Percentiles rank a stretch among this genome's conserved stretches.
Evolutionary conservation across 495 filamentous ascomycete species (phyloP).

Genomic region (Neurospora sp.): DNA sequence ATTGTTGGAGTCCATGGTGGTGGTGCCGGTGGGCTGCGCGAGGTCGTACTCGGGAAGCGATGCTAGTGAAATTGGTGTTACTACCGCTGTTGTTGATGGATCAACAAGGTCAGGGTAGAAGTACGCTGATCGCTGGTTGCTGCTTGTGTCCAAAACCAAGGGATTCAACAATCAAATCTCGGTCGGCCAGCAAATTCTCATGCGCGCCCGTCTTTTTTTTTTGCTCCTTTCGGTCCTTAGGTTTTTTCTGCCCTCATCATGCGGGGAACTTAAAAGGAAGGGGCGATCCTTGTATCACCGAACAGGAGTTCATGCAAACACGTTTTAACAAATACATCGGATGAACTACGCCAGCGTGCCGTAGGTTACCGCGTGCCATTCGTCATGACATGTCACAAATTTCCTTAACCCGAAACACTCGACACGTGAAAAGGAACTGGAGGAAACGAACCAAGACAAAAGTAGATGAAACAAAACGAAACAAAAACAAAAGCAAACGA

Average conservation of each 20-base stretch:
- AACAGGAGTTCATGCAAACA: background rate
- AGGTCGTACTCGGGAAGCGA: background rate
- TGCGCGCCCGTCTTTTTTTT: background rate
- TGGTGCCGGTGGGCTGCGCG: background rate
- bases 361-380: background rate
- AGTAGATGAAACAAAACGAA: no score
- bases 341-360: background rate
- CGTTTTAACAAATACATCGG: background rate
- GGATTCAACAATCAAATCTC: background rate
- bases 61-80: background rate
- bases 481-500: background rate
- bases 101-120: background rate
- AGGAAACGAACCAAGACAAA: background rate
- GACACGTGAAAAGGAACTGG: background rate
- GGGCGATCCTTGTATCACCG: background rate
- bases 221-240: background rate
- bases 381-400: background rate
- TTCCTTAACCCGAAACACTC: background rate
- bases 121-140: background rate
- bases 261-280: background rate
- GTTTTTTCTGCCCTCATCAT: background rate
- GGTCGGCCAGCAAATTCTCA: background rate
- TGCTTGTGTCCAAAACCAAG: background rate
- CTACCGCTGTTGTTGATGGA: background rate
- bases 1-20: background rate